These are phyloP conservation scores for Backusella australiensis DNA, from an alignment of 192 early-diverging fungal species.

Conservation along the genomic window DNA sequence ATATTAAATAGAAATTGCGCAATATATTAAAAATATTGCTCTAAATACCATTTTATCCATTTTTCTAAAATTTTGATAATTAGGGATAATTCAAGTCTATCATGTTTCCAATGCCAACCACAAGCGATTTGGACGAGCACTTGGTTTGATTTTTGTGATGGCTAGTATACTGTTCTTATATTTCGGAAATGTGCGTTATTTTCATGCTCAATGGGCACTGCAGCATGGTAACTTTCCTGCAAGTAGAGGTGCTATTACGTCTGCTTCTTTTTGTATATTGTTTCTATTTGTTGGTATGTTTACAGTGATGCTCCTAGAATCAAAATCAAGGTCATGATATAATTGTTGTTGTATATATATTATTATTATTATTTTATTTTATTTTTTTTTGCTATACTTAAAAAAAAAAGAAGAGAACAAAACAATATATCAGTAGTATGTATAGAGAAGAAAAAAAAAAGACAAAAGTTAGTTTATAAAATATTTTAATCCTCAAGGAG, in stretches of 20 bases:
- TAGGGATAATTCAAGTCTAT: constrained; percentile 69
- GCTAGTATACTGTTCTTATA: constrained; percentile 61
- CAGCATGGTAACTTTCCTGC: constrained; percentile 67
- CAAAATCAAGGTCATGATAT: constrained; percentile 6
- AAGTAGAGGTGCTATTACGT: constrained; percentile 53
- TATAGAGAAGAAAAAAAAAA: background rate
- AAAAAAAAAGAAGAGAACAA: background rate
- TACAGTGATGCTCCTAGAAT: constrained; percentile 28
- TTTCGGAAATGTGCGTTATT: constrained; percentile 66
- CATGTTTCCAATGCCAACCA: constrained; percentile 27
- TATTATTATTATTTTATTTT: too few species aligned
- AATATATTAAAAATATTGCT: constrained; percentile 8
- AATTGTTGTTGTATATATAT: background rate
- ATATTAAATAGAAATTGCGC: constrained; percentile 2
- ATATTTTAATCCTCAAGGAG: constrained; percentile 6
- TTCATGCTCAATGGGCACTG: constrained; percentile 64
- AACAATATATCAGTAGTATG: background rate
- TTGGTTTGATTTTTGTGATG: constrained; percentile 55
- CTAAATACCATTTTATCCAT: background rate
- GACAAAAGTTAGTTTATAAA: constrained; percentile 2
- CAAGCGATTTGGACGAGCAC: constrained; percentile 36
- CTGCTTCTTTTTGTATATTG: constrained; percentile 38
- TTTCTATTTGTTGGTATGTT: constrained; percentile 44
- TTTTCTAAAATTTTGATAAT: background rate
- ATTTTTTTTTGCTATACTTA: background rate